Percentiles rank a stretch among this genome's conserved stretches.
These are phyloP conservation scores for Kuraishia ogatae DNA, from an alignment of 805 yeast species.

Conservation along the genomic window DNA sequence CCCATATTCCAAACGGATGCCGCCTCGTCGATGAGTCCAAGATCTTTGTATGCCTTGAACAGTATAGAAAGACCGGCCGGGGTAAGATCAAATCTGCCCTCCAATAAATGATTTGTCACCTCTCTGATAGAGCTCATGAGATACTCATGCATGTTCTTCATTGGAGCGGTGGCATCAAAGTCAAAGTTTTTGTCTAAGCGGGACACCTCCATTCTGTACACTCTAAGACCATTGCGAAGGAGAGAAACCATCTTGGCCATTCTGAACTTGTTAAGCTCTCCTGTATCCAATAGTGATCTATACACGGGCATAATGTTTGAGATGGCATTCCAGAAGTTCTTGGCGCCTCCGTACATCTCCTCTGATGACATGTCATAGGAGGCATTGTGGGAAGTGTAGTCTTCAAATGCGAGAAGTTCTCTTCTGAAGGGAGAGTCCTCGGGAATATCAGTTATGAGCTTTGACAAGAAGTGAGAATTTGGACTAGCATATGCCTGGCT, in stretches of 20 bases:
- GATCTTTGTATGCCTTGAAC: constrained; percentile 51
- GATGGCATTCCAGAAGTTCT: constrained; percentile 45
- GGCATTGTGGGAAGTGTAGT: constrained; percentile 29
- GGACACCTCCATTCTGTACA: constrained; percentile 44
- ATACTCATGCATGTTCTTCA: constrained; percentile 42
- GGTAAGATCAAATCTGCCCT: constrained; percentile 32
- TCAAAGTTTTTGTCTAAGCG: constrained; percentile 52
- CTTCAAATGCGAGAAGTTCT: constrained; percentile 44
- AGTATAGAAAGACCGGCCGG: constrained; percentile 50
- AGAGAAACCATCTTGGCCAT: constrained; percentile 42
- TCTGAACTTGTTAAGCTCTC: constrained; percentile 36
- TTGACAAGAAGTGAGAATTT: constrained; percentile 3
- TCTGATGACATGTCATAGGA: constrained; percentile 29
- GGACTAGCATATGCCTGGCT: neutral
- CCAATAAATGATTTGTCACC: constrained; percentile 40
- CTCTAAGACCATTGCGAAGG: constrained; percentile 46
- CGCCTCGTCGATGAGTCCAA: constrained; percentile 53
- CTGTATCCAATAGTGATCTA: constrained; percentile 34
- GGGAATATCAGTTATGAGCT: constrained; percentile 4
- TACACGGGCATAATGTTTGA: constrained; percentile 42
- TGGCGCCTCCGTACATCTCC: constrained; percentile 28
- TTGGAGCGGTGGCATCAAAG: constrained; percentile 46
- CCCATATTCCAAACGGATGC: constrained; percentile 65
- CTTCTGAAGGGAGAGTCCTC: constrained; percentile 39
- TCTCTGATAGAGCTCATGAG: constrained; percentile 42